Base-by-base conservation (phyloP, 2,329 filamentous ascomycete genomes). In the Ambrosiella cleistominuta region DNA sequence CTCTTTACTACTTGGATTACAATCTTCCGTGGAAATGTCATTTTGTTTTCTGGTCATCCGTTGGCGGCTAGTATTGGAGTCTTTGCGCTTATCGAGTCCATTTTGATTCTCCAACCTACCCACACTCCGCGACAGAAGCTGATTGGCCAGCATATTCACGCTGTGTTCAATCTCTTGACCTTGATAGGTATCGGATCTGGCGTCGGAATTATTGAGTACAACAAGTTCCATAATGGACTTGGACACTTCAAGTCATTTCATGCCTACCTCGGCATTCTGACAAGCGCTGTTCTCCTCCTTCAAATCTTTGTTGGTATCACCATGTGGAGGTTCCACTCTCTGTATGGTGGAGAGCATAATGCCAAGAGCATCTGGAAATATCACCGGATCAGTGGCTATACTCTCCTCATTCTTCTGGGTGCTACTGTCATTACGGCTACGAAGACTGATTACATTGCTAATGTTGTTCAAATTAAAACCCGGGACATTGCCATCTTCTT, bases 331-430 rank as follows among this genome's bases (percentile, higher is more conserved):
- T 73, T 79, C 2, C 90, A 90, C 0, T 66, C 67, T 0, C 65
- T 95, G 1, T 94, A 91, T 65, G 90, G 90, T 4, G 82, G 87
- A 58, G 81, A 84, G 62, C 82, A 87, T 35, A 82, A 81, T 2
- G 91, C 89, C 17, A 94, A 90, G 76, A 75, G 75, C 27, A 69
- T 95, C 47, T 97, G 91, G 76, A 96, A 95, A 71, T 95, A 90
- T 65, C 93, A 97, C 69, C 81, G 91, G 37, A 71, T 78, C 57
- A 77, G 75, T 19, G 93, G 91, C 1, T 97, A 98, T 67, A 63
- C 81, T 7, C 72, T 90, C 60, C 71, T 91, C 57, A 66, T 83
- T 55, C 65, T 94, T 64, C 75, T 91, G 62, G 70, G 95, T 62
- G 81, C 79, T 8, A 93, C 90, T 0, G 77, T 95, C 44, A 73